Evolutionary conservation across 352 stramenopile genomes (phyloP), one percentile per base, ranked within the genome.

Genomic region (Thraustochytrium striatum): DNA sequence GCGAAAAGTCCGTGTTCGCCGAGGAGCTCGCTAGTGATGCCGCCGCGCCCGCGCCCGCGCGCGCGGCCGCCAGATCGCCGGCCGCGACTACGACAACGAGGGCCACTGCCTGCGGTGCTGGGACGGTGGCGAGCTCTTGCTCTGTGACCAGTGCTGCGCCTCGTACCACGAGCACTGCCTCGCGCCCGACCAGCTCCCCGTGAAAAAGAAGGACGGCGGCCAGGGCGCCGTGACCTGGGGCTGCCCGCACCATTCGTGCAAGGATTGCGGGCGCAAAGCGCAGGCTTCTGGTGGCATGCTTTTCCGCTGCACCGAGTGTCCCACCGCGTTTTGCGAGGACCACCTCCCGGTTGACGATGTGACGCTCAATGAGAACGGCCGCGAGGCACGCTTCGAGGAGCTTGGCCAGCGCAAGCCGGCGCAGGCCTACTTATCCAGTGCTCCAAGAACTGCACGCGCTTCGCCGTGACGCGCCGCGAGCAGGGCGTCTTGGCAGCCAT

Each of bases 301-400:
- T 2, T 85, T 86, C 68, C 61, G 78, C 28, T 86, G 83, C 61
- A 78, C 78, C 16, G 44, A 43, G 33, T 86, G 83, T 65, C 55
- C 58, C 38, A n/a, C 61, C 2, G 41, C 81, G 25, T 86, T 61
- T 57, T 86, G 83, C 80, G 82, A 85, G 65, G 83, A 86, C 43
- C 83, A 79, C 57, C 30, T 86, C 0, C 83, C 80, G 1, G 5
- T 8, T 1, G 62, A 85, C 30, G 21, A 41, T 36, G 2, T 53
- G 16, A 52, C 78, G 19, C 59, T 70, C 33, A 70, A 70, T 28
- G 59, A 70, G 30, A 53, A 65, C 32, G 79, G 69, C 43, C 33
- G 61, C 1, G 61, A 61, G 38, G 33, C 65, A 39, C 72, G 72
- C 16, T 83, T 79, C 30, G n/a, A 83, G 32, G 38, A 72, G 36